Conservation (phyloP, 306 rosid genomes). For the Prinsepia uniflora region DNA sequence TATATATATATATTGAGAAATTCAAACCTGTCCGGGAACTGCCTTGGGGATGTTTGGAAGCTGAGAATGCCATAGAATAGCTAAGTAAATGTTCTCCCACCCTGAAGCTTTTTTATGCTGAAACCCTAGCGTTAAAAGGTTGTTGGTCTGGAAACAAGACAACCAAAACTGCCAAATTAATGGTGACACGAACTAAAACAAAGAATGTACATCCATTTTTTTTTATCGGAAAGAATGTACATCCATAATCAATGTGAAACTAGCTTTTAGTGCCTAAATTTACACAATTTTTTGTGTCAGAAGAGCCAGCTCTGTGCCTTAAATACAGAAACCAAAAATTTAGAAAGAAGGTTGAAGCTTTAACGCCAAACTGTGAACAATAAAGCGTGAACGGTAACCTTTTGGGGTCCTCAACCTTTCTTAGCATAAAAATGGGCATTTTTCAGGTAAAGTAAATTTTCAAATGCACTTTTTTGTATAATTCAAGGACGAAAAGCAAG, state of each 20-base stretch:
- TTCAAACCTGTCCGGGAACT: constrained; percentile 52
- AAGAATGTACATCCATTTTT: too few species aligned
- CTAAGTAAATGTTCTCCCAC: constrained; percentile 20
- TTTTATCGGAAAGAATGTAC: too few species aligned
- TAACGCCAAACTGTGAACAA: constrained; percentile 16
- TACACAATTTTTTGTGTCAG: constrained; percentile 12
- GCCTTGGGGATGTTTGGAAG: constrained; percentile 44
- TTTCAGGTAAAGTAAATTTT: not conserved
- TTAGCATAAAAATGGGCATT: not conserved
- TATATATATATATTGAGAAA: constrained; percentile 17
- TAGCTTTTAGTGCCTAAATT: constrained; percentile 4
- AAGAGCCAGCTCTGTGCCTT: constrained; percentile 14
- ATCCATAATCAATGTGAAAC: constrained; percentile 2
- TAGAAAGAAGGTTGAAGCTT: not conserved
- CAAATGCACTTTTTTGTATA: not conserved
- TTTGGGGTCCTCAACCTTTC: not conserved
- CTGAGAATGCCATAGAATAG: constrained; percentile 47
- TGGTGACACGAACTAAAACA: constrained; percentile 19
- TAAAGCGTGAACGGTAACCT: not conserved
- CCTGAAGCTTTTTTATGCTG: constrained; percentile 16
- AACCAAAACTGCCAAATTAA: constrained; percentile 24
- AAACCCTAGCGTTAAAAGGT: constrained; percentile 19
- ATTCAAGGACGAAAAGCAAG: not conserved
- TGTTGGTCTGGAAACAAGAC: constrained; percentile 15
- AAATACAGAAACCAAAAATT: not conserved